A percentile compares a stretch with the other conserved stretches of the same genome.
Evolutionary conservation across 2,329 filamentous ascomycete species (phyloP).

Genomic region (Aspergillus udagawae): DNA sequence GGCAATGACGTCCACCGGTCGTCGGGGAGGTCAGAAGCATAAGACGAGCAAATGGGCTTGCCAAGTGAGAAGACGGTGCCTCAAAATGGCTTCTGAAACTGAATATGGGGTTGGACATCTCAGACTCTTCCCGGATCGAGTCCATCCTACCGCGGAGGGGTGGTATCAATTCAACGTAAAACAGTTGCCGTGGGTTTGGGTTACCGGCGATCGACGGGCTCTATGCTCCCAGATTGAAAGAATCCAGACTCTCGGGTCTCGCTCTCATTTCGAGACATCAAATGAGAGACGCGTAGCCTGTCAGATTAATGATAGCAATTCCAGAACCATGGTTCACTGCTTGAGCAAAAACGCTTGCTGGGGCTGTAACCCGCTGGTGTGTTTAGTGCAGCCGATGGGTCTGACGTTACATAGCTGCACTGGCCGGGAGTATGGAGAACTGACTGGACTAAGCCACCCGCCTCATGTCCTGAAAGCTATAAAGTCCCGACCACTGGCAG

Average conservation of each 20-base stretch:
- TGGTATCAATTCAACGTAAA: background rate
- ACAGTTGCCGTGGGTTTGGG: background rate
- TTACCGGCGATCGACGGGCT: background rate
- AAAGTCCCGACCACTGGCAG: too few species aligned
- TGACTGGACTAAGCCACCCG: background rate
- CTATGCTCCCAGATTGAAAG: conserved; percentile 19
- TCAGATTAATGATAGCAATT: conserved; percentile 19
- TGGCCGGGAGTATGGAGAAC: background rate
- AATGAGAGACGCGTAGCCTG: conserved; percentile 1
- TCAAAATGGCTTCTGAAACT: background rate
- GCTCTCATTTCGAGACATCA: background rate
- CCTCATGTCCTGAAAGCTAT: background rate
- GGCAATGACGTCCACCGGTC: conserved; percentile 10
- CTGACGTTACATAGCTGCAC: background rate
- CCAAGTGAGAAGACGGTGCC: background rate
- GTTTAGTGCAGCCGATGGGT: background rate
- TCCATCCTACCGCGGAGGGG: background rate
- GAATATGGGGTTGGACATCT: background rate
- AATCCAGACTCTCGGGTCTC: conserved; percentile 27
- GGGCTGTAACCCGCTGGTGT: conserved; percentile 24
- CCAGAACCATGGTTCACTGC: conserved; percentile 34
- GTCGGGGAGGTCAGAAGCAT: background rate
- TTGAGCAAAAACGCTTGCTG: conserved; percentile 20
- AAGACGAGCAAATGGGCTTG: background rate
- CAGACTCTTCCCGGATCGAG: background rate